Percentiles rank a stretch among this genome's conserved stretches.
Evolutionary conservation across 2,329 filamentous ascomycete genomes (phyloP).

Genomic region (Neocucurbitaria cava): DNA sequence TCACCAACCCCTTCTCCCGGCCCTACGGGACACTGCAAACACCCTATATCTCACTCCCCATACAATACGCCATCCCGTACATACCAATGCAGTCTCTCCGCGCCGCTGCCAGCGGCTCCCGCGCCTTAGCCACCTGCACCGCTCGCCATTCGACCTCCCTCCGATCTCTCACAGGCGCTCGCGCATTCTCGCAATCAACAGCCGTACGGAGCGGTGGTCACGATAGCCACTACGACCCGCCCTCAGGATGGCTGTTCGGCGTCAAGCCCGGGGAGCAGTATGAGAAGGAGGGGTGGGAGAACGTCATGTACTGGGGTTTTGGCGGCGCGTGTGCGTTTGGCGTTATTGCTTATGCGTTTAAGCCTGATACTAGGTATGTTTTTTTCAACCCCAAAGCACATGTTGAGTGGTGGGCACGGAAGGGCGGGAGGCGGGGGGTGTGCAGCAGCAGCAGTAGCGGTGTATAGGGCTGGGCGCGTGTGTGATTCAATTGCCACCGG

Average conservation of each 20-base stretch:
- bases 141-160: conserved; percentile 11
- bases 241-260: conserved; percentile 90
- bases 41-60: conserved; percentile 1
- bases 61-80: background rate
- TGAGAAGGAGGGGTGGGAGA: conserved; percentile 97
- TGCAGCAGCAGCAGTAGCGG: no score
- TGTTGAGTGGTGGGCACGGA: no score
- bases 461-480: no score
- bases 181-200: conserved; percentile 33
- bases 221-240: conserved; percentile 85
- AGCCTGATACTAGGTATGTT: conserved; percentile 97
- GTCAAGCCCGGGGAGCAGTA: conserved; percentile 95
- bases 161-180: conserved; percentile 7
- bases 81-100: conserved; percentile 36
- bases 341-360: conserved; percentile 86
- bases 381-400: no score
- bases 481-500: background rate
- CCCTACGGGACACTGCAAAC: background rate
- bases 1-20: conserved; percentile 1
- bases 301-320: conserved; percentile 82
- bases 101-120: conserved; percentile 29
- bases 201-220: conserved; percentile 50
- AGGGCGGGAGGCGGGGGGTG: background rate
- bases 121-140: conserved; percentile 15
- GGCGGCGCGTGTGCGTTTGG: conserved; percentile 77